Evolutionary conservation across 2,329 filamentous ascomycete genomes (phyloP).

Genomic region (Mycosphaerella sp.): DNA sequence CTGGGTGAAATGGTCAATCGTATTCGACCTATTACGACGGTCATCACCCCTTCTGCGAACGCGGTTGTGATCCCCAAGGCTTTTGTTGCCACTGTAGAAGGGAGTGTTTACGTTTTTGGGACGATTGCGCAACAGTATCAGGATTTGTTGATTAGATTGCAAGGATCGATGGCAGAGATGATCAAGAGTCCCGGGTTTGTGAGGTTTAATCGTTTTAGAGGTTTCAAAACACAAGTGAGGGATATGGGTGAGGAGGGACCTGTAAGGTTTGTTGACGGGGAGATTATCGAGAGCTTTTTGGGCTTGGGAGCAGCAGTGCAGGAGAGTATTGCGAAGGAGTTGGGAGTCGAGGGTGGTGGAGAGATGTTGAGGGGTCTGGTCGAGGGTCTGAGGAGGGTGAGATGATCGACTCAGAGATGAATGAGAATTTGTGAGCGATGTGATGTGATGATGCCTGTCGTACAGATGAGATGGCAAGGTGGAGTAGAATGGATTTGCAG

Average conservation of each 20-base stretch:
- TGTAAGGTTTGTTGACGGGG: conserved; percentile 84
- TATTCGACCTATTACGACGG: conserved; percentile 61
- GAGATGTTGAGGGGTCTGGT: conserved; percentile 54
- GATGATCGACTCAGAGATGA: background rate
- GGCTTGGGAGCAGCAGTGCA: conserved; percentile 58
- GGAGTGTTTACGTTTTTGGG: conserved; percentile 83
- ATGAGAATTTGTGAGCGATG: background rate
- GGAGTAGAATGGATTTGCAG: too few relatives aligned
- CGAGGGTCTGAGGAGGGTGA: conserved; percentile 49
- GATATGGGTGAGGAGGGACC: conserved; percentile 61
- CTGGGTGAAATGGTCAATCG: conserved; percentile 91
- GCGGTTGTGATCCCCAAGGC: conserved; percentile 72
- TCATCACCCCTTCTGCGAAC: conserved; percentile 55
- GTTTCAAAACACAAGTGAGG: conserved; percentile 66
- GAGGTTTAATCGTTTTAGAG: conserved; percentile 72
- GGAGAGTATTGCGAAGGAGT: conserved; percentile 46
- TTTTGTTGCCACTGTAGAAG: conserved; percentile 87
- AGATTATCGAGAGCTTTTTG: conserved; percentile 80
- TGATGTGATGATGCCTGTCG: background rate
- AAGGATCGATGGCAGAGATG: conserved; percentile 60
- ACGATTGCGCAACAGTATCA: conserved; percentile 66
- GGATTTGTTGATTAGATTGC: conserved; percentile 76
- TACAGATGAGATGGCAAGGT: too few relatives aligned
- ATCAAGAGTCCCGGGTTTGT: conserved; percentile 67
- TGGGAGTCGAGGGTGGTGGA: conserved; percentile 46